A percentile compares a stretch with the other conserved stretches of the same genome.
Conservation (phyloP, 176 grass and related monocot genomes). For the Eragrostis curvula region DNA sequence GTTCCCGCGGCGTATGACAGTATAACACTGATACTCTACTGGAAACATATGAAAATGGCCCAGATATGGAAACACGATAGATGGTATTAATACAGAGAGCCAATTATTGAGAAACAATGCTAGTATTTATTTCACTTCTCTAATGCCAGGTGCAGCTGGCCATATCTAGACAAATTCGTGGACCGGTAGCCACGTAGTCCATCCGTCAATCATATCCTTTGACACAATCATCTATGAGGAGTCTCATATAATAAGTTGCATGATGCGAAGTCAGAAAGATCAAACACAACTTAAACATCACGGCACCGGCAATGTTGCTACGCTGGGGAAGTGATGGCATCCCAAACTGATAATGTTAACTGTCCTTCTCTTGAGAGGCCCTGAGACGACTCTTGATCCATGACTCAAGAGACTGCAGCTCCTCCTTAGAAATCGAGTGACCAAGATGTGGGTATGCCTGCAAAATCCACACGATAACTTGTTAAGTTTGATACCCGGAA, state of each 20-base stretch:
- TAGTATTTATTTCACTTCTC: conserved; percentile 4
- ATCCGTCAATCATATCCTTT: not conserved
- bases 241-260: conserved; percentile 7
- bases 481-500: conserved; percentile 6
- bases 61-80: not conserved
- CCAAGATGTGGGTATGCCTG: conserved; percentile 86
- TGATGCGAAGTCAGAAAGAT: not conserved
- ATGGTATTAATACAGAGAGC: not conserved
- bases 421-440: conserved; percentile 72
- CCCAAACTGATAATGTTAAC: conserved; percentile 8
- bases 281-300: not conserved
- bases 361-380: conserved; percentile 49
- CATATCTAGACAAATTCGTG: not conserved
- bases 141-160: not conserved
- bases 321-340: not conserved
- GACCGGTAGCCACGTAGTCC: not conserved
- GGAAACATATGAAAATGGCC: not conserved
- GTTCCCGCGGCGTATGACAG: too few relatives aligned
- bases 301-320: not conserved
- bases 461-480: conserved; percentile 17
- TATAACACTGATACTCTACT: not conserved
- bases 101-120: conserved; percentile 10
- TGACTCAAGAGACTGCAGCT: conserved; percentile 61
- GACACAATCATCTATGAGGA: not conserved
- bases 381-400: conserved; percentile 78